phyloP scores from a whole-genome alignment of 352 stramenopile genomes.

The Pseudoperonospora humuli region DNA sequence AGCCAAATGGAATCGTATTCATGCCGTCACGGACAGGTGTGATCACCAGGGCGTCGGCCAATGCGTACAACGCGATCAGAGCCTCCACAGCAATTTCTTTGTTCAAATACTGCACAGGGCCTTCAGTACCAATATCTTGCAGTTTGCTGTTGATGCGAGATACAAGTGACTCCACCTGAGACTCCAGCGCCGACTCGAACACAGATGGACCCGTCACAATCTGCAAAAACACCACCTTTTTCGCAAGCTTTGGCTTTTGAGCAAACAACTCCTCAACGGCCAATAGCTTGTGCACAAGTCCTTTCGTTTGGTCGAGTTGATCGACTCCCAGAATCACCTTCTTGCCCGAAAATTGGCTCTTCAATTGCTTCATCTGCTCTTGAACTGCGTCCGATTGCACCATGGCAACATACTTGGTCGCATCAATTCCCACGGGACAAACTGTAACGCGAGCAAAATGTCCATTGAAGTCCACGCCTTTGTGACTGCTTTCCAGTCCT shows the following conservation, averaged over 20 bases:
- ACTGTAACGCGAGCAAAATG: slow-evolving; percentile 85
- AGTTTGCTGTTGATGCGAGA: slow-evolving; percentile 90
- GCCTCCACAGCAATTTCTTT: slow-evolving; percentile 81
- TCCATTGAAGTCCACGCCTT: slow-evolving; percentile 83
- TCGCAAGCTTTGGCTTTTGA: slow-evolving; percentile 81
- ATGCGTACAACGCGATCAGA: slow-evolving; percentile 82
- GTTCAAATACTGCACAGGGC: slow-evolving; percentile 88
- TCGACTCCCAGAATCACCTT: slow-evolving; percentile 84
- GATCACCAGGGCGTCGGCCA: slow-evolving; percentile 77
- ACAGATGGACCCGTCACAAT: slow-evolving; percentile 69
- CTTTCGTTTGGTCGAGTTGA: slow-evolving; percentile 83
- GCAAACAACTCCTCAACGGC: slow-evolving; percentile 86
- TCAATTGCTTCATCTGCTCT: slow-evolving; percentile 53
- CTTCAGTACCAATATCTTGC: slow-evolving; percentile 80
- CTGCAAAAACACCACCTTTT: slow-evolving; percentile 93
- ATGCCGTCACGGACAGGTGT: slow-evolving; percentile 87
- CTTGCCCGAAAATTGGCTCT: slow-evolving; percentile 68
- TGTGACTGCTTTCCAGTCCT: slow-evolving; percentile 81
- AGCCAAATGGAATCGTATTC: slow-evolving; percentile 89
- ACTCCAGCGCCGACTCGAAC: slow-evolving; percentile 60
- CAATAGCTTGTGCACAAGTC: slow-evolving; percentile 86
- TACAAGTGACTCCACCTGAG: slow-evolving; percentile 85
- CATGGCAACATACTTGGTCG: slow-evolving; percentile 68
- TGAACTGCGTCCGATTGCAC: slow-evolving; percentile 53
- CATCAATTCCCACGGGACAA: slow-evolving; percentile 83